Conservation (phyloP, 139 green algal genomes). For the Coelastrella sp. region DNA sequence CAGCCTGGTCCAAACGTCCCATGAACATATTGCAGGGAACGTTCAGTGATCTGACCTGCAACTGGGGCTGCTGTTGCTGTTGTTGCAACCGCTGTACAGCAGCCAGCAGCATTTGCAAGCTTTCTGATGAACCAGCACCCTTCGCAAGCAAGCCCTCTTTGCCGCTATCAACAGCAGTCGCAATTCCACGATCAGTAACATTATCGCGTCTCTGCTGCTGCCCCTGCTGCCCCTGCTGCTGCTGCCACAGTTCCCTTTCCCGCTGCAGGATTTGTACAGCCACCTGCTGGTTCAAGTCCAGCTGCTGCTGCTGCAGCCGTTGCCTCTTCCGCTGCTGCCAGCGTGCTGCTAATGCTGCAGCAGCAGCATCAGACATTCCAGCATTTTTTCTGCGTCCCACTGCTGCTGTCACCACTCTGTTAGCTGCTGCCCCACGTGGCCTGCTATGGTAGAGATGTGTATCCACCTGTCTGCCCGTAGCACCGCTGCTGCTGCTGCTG, state of each 20-base stretch:
- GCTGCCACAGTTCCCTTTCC: background rate
- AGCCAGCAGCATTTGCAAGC: background rate
- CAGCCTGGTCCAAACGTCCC: background rate
- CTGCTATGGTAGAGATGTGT: no score
- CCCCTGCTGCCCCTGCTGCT: background rate
- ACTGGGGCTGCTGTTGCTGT: background rate
- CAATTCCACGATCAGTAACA: no score
- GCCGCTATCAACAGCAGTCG: background rate
- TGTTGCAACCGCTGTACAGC: constrained; percentile 8
- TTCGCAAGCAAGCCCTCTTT: no score
- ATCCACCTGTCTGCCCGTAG: background rate
- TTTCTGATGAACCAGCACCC: background rate
- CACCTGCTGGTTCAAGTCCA: background rate
- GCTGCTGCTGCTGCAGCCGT: background rate
- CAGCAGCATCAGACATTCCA: no score
- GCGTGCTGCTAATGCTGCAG: background rate
- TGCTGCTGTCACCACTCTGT: no score
- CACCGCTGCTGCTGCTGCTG: background rate
- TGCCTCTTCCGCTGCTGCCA: background rate
- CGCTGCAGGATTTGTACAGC: background rate
- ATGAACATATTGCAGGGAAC: background rate
- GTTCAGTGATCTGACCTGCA: background rate
- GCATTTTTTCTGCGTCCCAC: no score
- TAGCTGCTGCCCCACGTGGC: no score
- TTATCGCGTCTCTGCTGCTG: no score